A percentile compares a stretch with the other conserved stretches of the same genome.
Evolutionary conservation across 164 flowering plant genomes (phyloP).

Genomic region (Aristolochia contorta): DNA sequence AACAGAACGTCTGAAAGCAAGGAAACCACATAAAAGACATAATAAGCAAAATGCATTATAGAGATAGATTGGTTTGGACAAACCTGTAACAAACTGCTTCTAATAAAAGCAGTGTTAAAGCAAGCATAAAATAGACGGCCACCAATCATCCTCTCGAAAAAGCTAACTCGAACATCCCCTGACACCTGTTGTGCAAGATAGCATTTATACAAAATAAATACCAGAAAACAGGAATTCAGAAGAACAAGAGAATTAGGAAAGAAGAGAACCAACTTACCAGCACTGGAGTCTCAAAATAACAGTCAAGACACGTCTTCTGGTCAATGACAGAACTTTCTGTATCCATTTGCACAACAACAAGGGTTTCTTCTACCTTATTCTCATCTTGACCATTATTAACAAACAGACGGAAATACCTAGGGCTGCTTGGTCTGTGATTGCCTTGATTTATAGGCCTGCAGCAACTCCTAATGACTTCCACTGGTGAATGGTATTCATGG

Average conservation of each 20-base stretch:
- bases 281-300: conserved; percentile 47
- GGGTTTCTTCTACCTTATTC: conserved; percentile 9
- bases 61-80: no score
- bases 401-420: conserved; percentile 42
- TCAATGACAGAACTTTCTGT: conserved; percentile 51
- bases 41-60: no score
- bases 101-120: conserved; percentile 73
- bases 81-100: conserved; percentile 66
- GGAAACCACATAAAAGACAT: no score
- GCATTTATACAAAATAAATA: not conserved
- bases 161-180: conserved; percentile 66
- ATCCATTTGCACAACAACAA: conserved; percentile 28
- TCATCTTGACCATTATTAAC: conserved; percentile 29
- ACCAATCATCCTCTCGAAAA: conserved; percentile 68
- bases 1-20: no score
- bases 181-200: conserved; percentile 31
- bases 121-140: conserved; percentile 78
- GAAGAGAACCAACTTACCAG: conserved; percentile 24
- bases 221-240: no score
- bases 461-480: conserved; percentile 40
- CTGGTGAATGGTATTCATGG: conserved; percentile 40
- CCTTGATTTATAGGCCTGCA: conserved; percentile 52
- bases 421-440: conserved; percentile 30
- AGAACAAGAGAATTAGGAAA: not conserved
- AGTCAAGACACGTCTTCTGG: conserved; percentile 59